phyloP scores from a whole-genome alignment of 345 rosid species.

The Sonneratia alba region DNA sequence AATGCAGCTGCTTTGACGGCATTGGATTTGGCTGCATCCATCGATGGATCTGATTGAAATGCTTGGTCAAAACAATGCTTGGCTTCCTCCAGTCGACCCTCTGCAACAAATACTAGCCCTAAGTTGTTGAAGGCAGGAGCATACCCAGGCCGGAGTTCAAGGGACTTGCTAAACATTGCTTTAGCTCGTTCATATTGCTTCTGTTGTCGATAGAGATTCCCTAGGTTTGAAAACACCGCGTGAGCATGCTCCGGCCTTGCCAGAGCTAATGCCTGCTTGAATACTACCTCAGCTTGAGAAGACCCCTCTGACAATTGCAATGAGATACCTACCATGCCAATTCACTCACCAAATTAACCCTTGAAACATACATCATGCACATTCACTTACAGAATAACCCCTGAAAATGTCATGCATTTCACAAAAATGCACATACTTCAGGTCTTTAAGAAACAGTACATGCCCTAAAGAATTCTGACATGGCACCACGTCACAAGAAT shows the following conservation, averaged over 20 bases:
- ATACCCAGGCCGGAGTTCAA: constrained; percentile 78
- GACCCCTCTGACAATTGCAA: constrained; percentile 66
- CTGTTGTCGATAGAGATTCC: constrained; percentile 77
- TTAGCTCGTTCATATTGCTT: constrained; percentile 71
- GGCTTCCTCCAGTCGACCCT: constrained; percentile 84
- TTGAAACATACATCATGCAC: not conserved
- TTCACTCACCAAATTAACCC: not conserved
- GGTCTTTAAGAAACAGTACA: not conserved
- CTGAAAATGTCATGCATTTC: not conserved
- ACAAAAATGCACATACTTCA: not conserved
- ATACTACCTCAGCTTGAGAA: constrained; percentile 53
- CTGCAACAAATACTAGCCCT: constrained; percentile 86
- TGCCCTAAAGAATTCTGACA: not conserved
- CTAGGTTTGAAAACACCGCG: constrained; percentile 71
- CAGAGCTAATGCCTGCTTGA: constrained; percentile 56
- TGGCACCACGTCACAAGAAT: not conserved
- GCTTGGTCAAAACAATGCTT: constrained; percentile 71
- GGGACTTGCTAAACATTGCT: constrained; percentile 81
- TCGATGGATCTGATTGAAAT: constrained; percentile 63
- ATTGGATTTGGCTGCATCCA: constrained; percentile 95
- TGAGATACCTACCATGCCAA: constrained; percentile 45
- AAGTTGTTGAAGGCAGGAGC: constrained; percentile 95
- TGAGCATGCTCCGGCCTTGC: constrained; percentile 57
- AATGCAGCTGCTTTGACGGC: constrained; percentile 16
- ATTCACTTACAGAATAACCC: not conserved